A percentile compares a stretch with the other conserved stretches of the same genome.
These are phyloP conservation scores for Fusarium camptoceras DNA, from an alignment of 2,329 filamentous ascomycete species.

Conservation along the genomic window DNA sequence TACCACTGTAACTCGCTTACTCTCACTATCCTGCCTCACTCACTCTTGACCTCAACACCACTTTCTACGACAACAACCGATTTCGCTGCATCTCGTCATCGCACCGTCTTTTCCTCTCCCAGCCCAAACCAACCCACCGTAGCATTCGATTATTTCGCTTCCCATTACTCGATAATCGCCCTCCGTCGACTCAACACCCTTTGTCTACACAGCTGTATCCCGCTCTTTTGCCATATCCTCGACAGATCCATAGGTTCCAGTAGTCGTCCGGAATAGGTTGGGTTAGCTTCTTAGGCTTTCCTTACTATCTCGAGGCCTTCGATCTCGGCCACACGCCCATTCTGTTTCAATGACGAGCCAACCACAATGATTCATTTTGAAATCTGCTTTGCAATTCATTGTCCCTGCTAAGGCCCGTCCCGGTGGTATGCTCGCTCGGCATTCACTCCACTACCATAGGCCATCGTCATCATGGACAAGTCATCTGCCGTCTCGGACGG, in stretches of 20 bases:
- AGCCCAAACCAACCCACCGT: not conserved
- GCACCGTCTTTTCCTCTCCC: not conserved
- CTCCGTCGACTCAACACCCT: slow-evolving; percentile 22
- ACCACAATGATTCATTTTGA: slow-evolving; percentile 52
- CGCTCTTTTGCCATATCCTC: slow-evolving; percentile 38
- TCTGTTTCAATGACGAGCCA: slow-evolving; percentile 50
- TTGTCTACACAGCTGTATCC: slow-evolving; percentile 42
- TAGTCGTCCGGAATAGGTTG: slow-evolving; percentile 48
- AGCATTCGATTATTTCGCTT: slow-evolving; percentile 6
- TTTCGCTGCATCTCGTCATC: slow-evolving; percentile 32
- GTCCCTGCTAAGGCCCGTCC: slow-evolving; percentile 48
- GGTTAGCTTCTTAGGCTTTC: slow-evolving; percentile 40
- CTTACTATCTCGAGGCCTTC: slow-evolving; percentile 35
- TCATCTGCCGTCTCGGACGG: slow-evolving; percentile 48
- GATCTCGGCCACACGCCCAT: slow-evolving; percentile 36
- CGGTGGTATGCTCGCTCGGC: slow-evolving; percentile 51
- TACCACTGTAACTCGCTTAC: slow-evolving; percentile 14
- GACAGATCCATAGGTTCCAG: slow-evolving; percentile 38
- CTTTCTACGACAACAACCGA: slow-evolving; percentile 25
- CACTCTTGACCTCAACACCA: slow-evolving; percentile 39
- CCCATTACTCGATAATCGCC: slow-evolving; percentile 16
- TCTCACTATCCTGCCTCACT: slow-evolving; percentile 21
- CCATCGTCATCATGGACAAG: slow-evolving; percentile 52
- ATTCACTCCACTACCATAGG: slow-evolving; percentile 44
- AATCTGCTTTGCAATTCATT: slow-evolving; percentile 45